Percentiles rank a stretch among this genome's conserved stretches.
Conservation (phyloP, 495 filamentous ascomycete genomes). For the Hypoxylon fuscum region DNA sequence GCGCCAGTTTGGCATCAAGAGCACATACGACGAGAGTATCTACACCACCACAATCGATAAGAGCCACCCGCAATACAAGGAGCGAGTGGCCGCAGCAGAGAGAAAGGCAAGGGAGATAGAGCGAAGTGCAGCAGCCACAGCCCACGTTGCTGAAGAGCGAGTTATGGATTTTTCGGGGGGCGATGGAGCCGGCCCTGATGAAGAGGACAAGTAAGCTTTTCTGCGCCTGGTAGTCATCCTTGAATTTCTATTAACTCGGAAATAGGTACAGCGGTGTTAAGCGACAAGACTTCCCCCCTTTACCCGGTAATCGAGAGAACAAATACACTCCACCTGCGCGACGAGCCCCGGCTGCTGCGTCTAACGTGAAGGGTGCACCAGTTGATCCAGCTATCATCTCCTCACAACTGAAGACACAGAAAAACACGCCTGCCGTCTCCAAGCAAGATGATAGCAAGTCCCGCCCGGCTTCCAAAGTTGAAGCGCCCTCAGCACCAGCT, state of each 20-base stretch:
- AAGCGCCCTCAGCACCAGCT: conserved; percentile 42
- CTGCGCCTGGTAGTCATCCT: not conserved
- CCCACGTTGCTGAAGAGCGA: conserved; percentile 89
- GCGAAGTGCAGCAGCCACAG: conserved; percentile 68
- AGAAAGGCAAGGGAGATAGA: conserved; percentile 92
- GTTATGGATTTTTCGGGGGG: conserved; percentile 66
- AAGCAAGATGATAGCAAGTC: conserved; percentile 56
- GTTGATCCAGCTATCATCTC: conserved; percentile 86
- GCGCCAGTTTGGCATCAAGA: conserved; percentile 83
- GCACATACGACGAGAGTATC: conserved; percentile 89
- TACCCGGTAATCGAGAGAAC: conserved; percentile 65
- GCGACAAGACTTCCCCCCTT: conserved; percentile 74
- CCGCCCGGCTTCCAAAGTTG: conserved; percentile 41
- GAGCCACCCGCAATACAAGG: conserved; percentile 79
- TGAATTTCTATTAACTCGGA: conserved; percentile 43
- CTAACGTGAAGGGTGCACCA: conserved; percentile 76
- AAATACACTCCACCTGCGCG: conserved; percentile 91
- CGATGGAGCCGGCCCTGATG: conserved; percentile 69
- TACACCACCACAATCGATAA: conserved; percentile 93
- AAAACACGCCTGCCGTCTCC: conserved; percentile 50
- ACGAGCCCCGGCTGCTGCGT: conserved; percentile 75
- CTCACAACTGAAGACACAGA: conserved; percentile 67
- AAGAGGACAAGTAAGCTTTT: conserved; percentile 85
- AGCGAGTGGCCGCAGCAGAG: conserved; percentile 78
- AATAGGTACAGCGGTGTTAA: conserved; percentile 89